A percentile compares a stretch with the other conserved stretches of the same genome.
Conservation (phyloP, 176 grass and related monocot species). For the Aegilops umbellulata region DNA sequence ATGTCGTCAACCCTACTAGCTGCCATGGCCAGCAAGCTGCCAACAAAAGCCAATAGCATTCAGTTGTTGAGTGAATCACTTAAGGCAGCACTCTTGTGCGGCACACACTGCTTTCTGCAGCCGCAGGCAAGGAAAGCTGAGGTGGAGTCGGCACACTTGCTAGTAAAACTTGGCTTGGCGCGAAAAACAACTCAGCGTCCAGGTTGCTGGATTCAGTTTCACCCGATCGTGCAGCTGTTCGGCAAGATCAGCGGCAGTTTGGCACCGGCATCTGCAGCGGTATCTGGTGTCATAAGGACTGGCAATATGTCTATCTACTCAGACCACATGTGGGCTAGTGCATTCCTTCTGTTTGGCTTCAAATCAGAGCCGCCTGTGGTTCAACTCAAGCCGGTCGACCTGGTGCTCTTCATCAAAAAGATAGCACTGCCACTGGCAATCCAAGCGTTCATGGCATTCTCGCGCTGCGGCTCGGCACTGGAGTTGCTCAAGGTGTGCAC, state of each 20-base stretch:
- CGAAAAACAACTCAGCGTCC: slow-evolving; percentile 53
- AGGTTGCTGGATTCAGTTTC: slow-evolving; percentile 87
- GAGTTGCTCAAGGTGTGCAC: slow-evolving; percentile 97
- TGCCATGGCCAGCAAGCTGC: slow-evolving; percentile 62
- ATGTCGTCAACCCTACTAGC: slow-evolving; percentile 69
- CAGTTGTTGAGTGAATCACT: slow-evolving; percentile 70
- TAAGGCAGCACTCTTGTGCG: slow-evolving; percentile 61
- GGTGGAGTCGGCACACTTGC: slow-evolving; percentile 69
- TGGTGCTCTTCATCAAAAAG: slow-evolving; percentile 89
- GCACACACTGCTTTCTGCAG: slow-evolving; percentile 66
- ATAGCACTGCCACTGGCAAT: slow-evolving; percentile 71
- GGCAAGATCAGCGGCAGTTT: slow-evolving; percentile 65
- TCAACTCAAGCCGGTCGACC: slow-evolving; percentile 63
- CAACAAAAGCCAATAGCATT: slow-evolving; percentile 62
- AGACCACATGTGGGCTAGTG: slow-evolving; percentile 87
- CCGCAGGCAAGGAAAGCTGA: slow-evolving; percentile 61
- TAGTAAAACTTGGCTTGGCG: slow-evolving; percentile 89
- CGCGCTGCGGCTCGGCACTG: slow-evolving; percentile 71
- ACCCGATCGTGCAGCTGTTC: slow-evolving; percentile 71
- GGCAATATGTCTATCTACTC: slow-evolving; percentile 60
- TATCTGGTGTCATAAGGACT: slow-evolving; percentile 60
- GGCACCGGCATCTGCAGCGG: slow-evolving; percentile 44
- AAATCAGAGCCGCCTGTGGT: slow-evolving; percentile 75
- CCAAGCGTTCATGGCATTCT: slow-evolving; percentile 77
- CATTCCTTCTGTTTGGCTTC: slow-evolving; percentile 89